phyloP scores from a whole-genome alignment of 352 stramenopile genomes.

The Blastocystis sp. region DNA sequence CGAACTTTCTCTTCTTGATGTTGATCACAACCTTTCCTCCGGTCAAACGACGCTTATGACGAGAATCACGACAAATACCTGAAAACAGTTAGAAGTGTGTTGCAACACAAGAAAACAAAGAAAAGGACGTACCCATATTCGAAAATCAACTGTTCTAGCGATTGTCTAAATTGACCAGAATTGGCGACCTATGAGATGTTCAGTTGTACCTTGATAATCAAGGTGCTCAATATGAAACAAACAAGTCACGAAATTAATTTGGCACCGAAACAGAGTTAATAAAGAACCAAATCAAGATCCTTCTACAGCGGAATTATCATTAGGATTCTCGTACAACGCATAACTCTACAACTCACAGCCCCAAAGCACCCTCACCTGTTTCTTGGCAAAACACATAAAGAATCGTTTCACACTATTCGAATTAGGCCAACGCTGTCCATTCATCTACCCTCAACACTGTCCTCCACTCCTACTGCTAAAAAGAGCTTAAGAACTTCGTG shows the following conservation, averaged over 20 bases:
- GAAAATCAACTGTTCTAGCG: constrained; percentile 38
- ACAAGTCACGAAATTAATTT: background rate
- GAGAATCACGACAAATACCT: constrained; percentile 64
- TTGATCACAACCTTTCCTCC: constrained; percentile 49
- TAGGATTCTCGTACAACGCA: constrained; percentile 43
- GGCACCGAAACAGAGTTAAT: background rate
- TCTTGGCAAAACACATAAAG: constrained; percentile 62
- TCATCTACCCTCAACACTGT: background rate
- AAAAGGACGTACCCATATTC: constrained; percentile 42
- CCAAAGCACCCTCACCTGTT: background rate
- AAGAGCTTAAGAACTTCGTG: constrained; percentile 55
- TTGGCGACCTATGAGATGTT: background rate
- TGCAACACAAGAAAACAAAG: background rate
- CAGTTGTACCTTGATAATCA: constrained; percentile 36
- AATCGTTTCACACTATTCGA: constrained; percentile 56
- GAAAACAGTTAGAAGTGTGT: background rate
- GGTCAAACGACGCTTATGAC: constrained; percentile 62
- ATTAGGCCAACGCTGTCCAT: constrained; percentile 49
- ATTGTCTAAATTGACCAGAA: background rate
- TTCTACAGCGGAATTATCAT: background rate
- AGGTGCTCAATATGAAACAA: background rate
- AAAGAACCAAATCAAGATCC: background rate
- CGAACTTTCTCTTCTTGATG: constrained; percentile 38
- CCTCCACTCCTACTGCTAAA: background rate
- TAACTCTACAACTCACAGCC: constrained; percentile 25